Evolutionary conservation across 2,329 filamentous ascomycete species (phyloP).

Genomic region (Domatiomyces globalis): DNA sequence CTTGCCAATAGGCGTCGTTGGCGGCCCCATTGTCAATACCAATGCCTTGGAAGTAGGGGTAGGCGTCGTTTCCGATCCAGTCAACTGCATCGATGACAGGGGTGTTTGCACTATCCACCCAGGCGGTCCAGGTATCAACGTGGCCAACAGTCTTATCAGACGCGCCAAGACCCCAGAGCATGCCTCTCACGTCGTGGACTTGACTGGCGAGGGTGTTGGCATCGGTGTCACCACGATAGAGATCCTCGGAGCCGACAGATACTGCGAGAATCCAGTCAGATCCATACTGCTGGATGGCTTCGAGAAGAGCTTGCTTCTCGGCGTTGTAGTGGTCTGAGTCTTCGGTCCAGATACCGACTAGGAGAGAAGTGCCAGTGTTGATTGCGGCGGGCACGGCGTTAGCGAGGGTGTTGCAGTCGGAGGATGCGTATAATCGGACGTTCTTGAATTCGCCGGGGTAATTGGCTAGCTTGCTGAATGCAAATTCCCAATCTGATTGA

Average conservation of each 20-base stretch:
- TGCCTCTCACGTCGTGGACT: constrained; percentile 39
- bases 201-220: constrained; percentile 30
- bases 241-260: constrained; percentile 53
- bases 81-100: constrained; percentile 48
- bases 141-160: constrained; percentile 45
- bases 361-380: constrained; percentile 44
- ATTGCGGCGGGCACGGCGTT: constrained; percentile 45
- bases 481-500: constrained; percentile 19
- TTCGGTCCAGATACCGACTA: constrained; percentile 49
- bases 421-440: constrained; percentile 20
- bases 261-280: constrained; percentile 48
- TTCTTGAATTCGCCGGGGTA: constrained; percentile 20
- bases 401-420: constrained; percentile 36
- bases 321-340: constrained; percentile 38
- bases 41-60: constrained; percentile 50
- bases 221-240: constrained; percentile 43
- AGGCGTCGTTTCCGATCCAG: constrained; percentile 52
- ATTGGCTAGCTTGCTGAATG: constrained; percentile 18
- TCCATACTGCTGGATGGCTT: constrained; percentile 42
- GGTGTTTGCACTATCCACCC: constrained; percentile 46
- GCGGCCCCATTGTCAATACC: constrained; percentile 40
- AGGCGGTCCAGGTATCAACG: constrained; percentile 55
- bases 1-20: constrained; percentile 38
- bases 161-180: constrained; percentile 33
- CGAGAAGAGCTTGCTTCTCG: constrained; percentile 47